Conservation (phyloP, 768 basidiomycete genomes). For the Sarcomyxa edulis region DNA sequence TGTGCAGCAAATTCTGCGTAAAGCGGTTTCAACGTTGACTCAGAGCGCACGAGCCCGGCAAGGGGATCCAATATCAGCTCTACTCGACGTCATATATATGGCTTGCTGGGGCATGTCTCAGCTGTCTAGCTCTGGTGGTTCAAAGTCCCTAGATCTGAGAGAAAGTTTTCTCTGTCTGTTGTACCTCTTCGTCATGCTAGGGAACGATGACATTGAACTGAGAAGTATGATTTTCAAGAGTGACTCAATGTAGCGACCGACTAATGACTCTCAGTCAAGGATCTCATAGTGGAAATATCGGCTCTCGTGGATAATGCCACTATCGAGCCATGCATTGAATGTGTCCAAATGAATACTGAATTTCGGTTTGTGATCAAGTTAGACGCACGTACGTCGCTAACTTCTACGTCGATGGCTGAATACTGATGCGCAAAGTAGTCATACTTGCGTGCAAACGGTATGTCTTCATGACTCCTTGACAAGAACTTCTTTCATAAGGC, state of each 20-base stretch:
- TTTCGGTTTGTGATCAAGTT: constrained; percentile 22
- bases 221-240: constrained; percentile 13
- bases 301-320: constrained; percentile 15
- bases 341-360: constrained; percentile 14
- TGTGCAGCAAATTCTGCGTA: constrained; percentile 21
- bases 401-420: background rate
- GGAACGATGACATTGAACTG: constrained; percentile 14
- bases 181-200: constrained; percentile 20
- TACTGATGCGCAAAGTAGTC: constrained; percentile 3
- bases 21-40: no score
- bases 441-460: constrained; percentile 1
- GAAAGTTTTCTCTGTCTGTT: no score
- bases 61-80: constrained; percentile 3
- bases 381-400: constrained; percentile 22
- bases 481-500: background rate
- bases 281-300: constrained; percentile 25
- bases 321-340: constrained; percentile 12
- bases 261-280: constrained; percentile 21
- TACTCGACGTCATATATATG: constrained; percentile 20
- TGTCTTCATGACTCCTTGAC: no score
- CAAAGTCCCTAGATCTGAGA: no score
- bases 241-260: background rate
- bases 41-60: no score
- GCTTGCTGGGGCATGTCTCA: constrained; percentile 21
- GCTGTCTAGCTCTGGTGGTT: constrained; percentile 5